Base-by-base conservation (phyloP, 495 filamentous ascomycete species). In the Daldinia vernicosa region DNA sequence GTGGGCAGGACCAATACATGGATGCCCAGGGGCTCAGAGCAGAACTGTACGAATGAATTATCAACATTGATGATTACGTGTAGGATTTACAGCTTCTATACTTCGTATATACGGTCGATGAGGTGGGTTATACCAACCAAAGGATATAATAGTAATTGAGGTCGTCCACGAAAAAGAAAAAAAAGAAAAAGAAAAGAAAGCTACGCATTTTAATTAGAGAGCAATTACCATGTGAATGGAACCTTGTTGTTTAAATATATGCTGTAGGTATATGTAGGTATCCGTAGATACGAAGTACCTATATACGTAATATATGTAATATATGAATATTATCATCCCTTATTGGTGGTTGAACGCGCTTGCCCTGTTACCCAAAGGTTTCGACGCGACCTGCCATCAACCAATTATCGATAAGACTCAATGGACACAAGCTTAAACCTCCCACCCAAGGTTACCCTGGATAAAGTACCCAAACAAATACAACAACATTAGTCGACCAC, bases 381-480 rank as follows among this genome's bases (percentile, higher is more conserved):
- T 30, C 35, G 26, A 59, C 56, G 56, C 56, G 56, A 45, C 37
- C 32, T 58, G 6, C 14, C 2, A 35, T 24, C 22, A 61, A 11
- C 28, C 39, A 61, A 40, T 55, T 64, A 56, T 64, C 51, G 51
- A 64, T 64, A 64, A 45, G 37, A 33, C 22, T 24, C 54, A 57
- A 57, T 43, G 30, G 33, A 59, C 54, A 56, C 63, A 57, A 60
- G 56, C 47, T 54, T n/a, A 67, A 60, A 39, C 54, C 54, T 57
- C 50, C 54, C 54, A 57, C 54, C 32, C 24, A 57, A 33, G 12
- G 32, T 12, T 57, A 57, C 40, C 50, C 33, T 35, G 26, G n/a
- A 45, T 33, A 32, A 30, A 15, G 15, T 32, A 71, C 19, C 39
- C 4, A 19, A 57, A n/a, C 27, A 45, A 59, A 66, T 53, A 53